phyloP scores from a whole-genome alignment of 2,329 filamentous ascomycete species.

The Fusarium guadeloupense region DNA sequence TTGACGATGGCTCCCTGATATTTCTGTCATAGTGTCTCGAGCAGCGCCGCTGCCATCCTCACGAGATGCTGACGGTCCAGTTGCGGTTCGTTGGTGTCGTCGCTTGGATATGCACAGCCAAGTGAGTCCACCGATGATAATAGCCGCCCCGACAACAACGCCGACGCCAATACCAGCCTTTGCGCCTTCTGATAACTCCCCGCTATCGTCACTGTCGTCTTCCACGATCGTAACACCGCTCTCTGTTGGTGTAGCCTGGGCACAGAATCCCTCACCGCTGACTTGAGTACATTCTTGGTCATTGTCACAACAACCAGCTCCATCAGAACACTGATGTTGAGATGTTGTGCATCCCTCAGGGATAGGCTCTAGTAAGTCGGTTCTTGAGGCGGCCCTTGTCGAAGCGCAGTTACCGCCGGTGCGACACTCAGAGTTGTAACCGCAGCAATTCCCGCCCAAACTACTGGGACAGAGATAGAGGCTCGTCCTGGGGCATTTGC shows the following conservation, averaged over 20 bases:
- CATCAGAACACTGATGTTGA: constrained; percentile 56
- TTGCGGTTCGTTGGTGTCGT: constrained; percentile 38
- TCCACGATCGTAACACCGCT: constrained; percentile 46
- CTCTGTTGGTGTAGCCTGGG: constrained; percentile 47
- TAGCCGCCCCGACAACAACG: constrained; percentile 54
- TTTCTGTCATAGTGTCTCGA: constrained; percentile 48
- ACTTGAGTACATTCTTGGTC: constrained; percentile 55
- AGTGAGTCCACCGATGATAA: constrained; percentile 54
- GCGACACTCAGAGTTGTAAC: constrained; percentile 55
- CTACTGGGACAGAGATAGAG: constrained; percentile 55
- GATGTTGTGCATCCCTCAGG: constrained; percentile 56
- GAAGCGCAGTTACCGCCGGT: constrained; percentile 49
- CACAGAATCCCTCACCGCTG: constrained; percentile 52
- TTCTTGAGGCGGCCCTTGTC: constrained; percentile 38
- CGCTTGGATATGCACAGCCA: constrained; percentile 59
- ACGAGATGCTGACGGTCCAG: constrained; percentile 16
- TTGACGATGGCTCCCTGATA: constrained; percentile 43
- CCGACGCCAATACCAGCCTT: constrained; percentile 67
- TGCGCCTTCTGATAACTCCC: constrained; percentile 57
- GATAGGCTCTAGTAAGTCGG: constrained; percentile 47
- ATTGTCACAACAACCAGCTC: constrained; percentile 60
- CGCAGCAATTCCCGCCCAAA: constrained; percentile 61
- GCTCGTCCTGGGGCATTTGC: constrained; percentile 53
- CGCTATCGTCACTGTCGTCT: constrained; percentile 30
- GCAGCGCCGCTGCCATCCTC: constrained; percentile 26